Conservation (phyloP, 2,329 filamentous ascomycete species). For the Nothophaeocryptopus gaeumannii region DNA sequence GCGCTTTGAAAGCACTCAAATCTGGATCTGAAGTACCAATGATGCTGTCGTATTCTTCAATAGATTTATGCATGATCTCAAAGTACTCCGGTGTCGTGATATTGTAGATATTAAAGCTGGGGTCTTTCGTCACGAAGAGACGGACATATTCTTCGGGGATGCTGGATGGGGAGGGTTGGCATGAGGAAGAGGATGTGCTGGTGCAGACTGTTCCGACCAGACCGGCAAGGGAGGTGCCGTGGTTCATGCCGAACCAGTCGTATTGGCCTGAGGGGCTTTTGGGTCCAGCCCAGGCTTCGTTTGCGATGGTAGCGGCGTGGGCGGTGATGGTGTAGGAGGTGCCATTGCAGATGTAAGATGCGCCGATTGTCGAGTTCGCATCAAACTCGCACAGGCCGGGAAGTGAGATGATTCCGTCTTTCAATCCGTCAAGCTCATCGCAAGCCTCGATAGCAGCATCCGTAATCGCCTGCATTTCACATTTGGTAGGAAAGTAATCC, state of each 20-base stretch:
- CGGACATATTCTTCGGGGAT: slow-evolving; percentile 36
- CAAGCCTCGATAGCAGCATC: slow-evolving; percentile 33
- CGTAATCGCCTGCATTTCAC: slow-evolving; percentile 35
- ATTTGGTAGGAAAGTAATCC: slow-evolving; percentile 24
- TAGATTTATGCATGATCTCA: slow-evolving; percentile 20
- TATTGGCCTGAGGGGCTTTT: slow-evolving; percentile 21
- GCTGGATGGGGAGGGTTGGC: slow-evolving; percentile 26
- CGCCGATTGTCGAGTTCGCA: slow-evolving; percentile 35
- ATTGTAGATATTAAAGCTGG: slow-evolving; percentile 31
- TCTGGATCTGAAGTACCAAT: slow-evolving; percentile 41
- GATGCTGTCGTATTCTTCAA: slow-evolving; percentile 34
- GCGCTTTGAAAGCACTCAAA: slow-evolving; percentile 36
- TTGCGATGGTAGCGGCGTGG: slow-evolving; percentile 30
- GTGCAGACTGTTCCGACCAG: slow-evolving; percentile 29
- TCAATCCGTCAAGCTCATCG: slow-evolving; percentile 35
- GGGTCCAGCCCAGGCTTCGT: slow-evolving; percentile 36
- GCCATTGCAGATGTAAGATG: slow-evolving; percentile 35
- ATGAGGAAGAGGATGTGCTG: slow-evolving; percentile 17
- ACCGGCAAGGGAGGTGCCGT: slow-evolving; percentile 19
- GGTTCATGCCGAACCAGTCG: slow-evolving; percentile 34
- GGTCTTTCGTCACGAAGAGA: slow-evolving; percentile 35
- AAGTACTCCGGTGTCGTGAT: slow-evolving; percentile 33
- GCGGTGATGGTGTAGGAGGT: slow-evolving; percentile 23
- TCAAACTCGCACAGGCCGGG: slow-evolving; percentile 28
- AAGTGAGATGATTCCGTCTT: slow-evolving; percentile 31